Conservation (phyloP, 768 basidiomycete species). For the Filobasidium floriforme region DNA sequence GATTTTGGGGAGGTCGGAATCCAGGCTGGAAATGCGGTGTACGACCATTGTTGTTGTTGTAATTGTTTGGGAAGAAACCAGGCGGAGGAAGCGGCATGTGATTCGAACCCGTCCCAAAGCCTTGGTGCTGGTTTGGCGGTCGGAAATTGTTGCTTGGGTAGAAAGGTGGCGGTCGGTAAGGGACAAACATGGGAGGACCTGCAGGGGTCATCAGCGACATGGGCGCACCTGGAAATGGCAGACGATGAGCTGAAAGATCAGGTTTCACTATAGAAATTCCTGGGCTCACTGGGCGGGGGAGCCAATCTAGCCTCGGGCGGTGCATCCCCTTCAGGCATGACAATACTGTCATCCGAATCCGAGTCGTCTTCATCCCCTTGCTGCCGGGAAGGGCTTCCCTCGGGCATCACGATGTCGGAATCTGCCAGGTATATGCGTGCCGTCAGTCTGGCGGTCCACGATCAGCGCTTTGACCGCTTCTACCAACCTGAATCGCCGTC, state of each 20-base stretch:
- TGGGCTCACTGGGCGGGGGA: background rate
- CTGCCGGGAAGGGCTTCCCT: constrained; percentile 24
- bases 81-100: constrained; percentile 11
- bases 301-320: constrained; percentile 33
- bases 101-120: constrained; percentile 20
- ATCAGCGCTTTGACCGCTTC: too few species aligned
- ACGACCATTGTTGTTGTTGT: constrained; percentile 2
- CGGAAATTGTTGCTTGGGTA: constrained; percentile 30
- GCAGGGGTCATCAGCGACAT: constrained; percentile 4
- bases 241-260: background rate
- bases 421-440: background rate
- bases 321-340: constrained; percentile 78
- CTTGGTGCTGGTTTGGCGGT: constrained; percentile 17
- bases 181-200: constrained; percentile 21
- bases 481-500: background rate
- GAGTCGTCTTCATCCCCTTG: constrained; percentile 47
- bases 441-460: too few species aligned
- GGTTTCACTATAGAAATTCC: background rate
- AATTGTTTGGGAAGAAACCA: constrained; percentile 20
- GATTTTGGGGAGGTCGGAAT: constrained; percentile 42
- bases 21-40: background rate
- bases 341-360: constrained; percentile 70
- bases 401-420: constrained; percentile 26
- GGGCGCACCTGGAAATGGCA: background rate
- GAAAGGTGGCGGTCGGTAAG: constrained; percentile 37